These are phyloP conservation scores for Aspergillus arachidicola DNA, from an alignment of 2,329 filamentous ascomycete genomes.

Conservation along the genomic window DNA sequence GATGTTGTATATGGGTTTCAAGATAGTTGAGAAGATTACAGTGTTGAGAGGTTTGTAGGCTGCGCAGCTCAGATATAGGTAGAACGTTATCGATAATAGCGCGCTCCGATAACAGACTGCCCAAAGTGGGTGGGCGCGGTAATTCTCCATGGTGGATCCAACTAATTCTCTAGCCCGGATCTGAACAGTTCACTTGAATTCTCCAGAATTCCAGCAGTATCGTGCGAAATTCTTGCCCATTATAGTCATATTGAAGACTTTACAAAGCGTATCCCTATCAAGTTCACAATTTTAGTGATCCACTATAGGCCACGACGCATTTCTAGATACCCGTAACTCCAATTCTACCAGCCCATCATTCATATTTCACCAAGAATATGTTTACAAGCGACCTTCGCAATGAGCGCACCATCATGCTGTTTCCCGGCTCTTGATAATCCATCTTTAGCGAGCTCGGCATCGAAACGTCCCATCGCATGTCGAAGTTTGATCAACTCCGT, in stretches of 20 bases:
- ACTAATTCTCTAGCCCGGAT: background rate
- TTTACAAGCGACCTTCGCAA: conserved; percentile 20
- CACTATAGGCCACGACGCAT: background rate
- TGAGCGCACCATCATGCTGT: conserved; percentile 25
- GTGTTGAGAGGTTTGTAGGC: background rate
- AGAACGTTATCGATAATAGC: background rate
- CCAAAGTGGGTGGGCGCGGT: background rate
- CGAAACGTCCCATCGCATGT: conserved; percentile 26
- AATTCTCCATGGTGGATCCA: background rate
- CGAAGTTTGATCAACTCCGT: conserved; percentile 32
- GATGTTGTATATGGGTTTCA: background rate
- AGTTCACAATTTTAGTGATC: background rate
- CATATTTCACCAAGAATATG: background rate
- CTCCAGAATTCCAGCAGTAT: background rate
- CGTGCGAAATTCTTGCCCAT: accelerated
- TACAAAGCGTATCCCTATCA: background rate
- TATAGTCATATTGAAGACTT: background rate
- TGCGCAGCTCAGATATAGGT: background rate
- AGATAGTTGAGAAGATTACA: too few relatives aligned
- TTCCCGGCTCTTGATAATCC: conserved; percentile 22
- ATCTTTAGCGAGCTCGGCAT: conserved; percentile 25
- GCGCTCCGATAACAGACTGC: background rate
- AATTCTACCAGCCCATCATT: too few relatives aligned
- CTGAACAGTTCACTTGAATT: background rate
- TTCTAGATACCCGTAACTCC: background rate